phyloP scores from a whole-genome alignment of 371 early-diverging fungal species.

The Catenaria anguillulae region DNA sequence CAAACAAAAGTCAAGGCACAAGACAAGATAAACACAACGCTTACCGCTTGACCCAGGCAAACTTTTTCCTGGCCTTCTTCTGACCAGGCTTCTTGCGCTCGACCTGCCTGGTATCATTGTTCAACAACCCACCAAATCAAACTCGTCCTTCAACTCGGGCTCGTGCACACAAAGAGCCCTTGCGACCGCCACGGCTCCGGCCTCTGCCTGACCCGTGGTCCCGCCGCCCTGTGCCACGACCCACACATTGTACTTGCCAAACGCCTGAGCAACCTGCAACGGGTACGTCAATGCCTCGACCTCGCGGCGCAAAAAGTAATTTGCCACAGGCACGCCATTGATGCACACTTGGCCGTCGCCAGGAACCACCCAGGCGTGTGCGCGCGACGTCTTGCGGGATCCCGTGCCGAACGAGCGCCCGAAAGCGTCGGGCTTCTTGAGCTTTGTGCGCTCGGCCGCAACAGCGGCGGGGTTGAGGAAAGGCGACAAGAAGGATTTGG shows the following conservation, averaged over 20 bases:
- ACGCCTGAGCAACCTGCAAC: conserved; percentile 42
- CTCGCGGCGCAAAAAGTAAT: conserved; percentile 53
- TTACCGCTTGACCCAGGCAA: conserved; percentile 51
- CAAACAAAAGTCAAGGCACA: too few relatives aligned
- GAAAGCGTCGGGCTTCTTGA: conserved; percentile 38
- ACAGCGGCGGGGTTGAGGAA: conserved; percentile 5
- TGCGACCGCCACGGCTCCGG: conserved; percentile 70
- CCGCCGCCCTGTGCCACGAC: conserved; percentile 75
- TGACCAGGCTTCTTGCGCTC: conserved; percentile 97
- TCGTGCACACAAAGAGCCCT: conserved; percentile 60
- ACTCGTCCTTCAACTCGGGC: conserved; percentile 26
- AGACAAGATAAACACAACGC: too few relatives aligned
- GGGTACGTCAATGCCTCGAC: conserved; percentile 59
- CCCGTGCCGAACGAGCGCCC: conserved; percentile 71
- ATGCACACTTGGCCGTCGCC: conserved; percentile 49
- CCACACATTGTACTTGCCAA: conserved; percentile 79
- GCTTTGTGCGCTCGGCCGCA: not conserved
- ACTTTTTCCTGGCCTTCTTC: conserved; percentile 83
- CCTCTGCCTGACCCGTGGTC: conserved; percentile 71
- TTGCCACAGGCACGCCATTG: conserved; percentile 60
- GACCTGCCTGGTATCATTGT: conserved; percentile 70
- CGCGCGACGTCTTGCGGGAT: conserved; percentile 68
- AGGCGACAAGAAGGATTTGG: not conserved
- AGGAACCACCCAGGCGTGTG: conserved; percentile 56
- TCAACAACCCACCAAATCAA: conserved; percentile 18